Base-by-base conservation (phyloP, 345 rosid species). In the Citrus inodora region DNA sequence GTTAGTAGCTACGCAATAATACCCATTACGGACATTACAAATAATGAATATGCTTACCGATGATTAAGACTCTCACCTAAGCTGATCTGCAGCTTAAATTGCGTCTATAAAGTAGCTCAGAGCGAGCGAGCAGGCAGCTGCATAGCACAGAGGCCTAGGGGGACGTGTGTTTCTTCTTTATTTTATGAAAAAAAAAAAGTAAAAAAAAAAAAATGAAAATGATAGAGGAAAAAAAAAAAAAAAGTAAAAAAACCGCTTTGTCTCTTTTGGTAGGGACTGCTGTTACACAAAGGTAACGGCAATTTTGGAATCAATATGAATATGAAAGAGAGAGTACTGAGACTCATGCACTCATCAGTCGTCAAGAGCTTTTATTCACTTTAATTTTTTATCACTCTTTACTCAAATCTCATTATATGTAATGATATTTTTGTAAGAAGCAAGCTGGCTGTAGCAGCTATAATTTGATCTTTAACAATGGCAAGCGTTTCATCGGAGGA, bases 401-500 rank as follows among this genome's bases (percentile, higher is more conserved):
- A 51, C 38, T 58, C 67, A 19, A 71, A 70, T 28, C 53, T 22
- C 13, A 10, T 32, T 32, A 68, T 17, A 27, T 27, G 56, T 30
- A 48, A 70, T 48, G 37, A 74, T 37, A 53, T 9, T 16, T 56
- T 60, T 38, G 25, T 59, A 13, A 35, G 76, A 14, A 58, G 32
- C 37, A 7, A 6, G 25, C 24, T 66, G 21, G 58, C 58, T 16
- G 21, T 16, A 42, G 51, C 3, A 5, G 42, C 24, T 66, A 66
- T 66, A 27, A 19, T 71, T 70, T 53, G 61, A 53, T 13, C 9
- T 61, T 37, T 24, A 30, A 53, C 63, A 61, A 84, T 84, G 86
- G 84, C 35, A 71, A 80, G 76, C 61, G 71, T 65, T 78, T 80
- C 84, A 6, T 78, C 82, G 28, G 84, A 84, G 46, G 86, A 84